phyloP scores from a whole-genome alignment of 768 basidiomycete genomes.

The Suillus americanus region DNA sequence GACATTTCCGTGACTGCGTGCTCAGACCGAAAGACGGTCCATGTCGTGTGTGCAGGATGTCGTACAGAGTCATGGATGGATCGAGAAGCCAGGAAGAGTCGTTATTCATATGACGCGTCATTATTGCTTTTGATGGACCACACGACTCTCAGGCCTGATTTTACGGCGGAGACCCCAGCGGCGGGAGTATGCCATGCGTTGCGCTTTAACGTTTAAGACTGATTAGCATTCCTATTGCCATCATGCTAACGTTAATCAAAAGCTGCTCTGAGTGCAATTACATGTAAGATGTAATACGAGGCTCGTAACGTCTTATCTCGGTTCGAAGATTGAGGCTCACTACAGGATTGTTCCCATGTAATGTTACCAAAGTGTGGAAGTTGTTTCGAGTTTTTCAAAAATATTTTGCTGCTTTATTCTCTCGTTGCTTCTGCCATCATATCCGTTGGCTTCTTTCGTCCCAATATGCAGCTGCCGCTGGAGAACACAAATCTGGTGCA shows the following conservation, averaged over 20 bases:
- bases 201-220: neutral
- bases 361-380: neutral
- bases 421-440: constrained; percentile 5
- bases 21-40: no score
- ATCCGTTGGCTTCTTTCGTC: neutral
- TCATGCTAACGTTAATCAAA: neutral
- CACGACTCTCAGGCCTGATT: no score
- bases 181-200: neutral
- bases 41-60: no score
- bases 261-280: neutral
- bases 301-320: neutral
- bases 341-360: constrained; percentile 1
- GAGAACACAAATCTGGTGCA: neutral
- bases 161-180: no score
- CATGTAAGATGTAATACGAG: neutral
- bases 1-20: no score
- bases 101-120: neutral
- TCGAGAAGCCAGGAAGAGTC: neutral
- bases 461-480: neutral
- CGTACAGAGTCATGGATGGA: neutral
- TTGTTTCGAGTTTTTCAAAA: neutral
- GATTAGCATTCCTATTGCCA: neutral
- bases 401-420: neutral
- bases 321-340: neutral
- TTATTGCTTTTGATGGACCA: neutral